Percentiles rank a stretch among this genome's conserved stretches.
These are phyloP conservation scores for Beta macrorhiza DNA, from an alignment of 179 eudicot genomes.

Conservation along the genomic window DNA sequence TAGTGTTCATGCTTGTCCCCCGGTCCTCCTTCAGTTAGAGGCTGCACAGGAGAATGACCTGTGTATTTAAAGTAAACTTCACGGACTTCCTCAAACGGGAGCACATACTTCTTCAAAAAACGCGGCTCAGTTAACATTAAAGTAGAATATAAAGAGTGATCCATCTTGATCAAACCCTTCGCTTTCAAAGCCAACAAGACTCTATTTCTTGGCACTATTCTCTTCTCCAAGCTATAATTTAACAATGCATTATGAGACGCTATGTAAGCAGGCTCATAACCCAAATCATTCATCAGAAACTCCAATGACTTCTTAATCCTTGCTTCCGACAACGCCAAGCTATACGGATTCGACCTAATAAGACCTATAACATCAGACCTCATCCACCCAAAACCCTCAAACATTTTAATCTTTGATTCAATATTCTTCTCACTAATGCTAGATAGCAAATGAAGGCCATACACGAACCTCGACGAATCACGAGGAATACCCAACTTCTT, in stretches of 20 bases:
- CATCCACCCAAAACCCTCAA: conserved; percentile 43
- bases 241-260: neutral
- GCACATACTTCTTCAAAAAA: conserved; percentile 20
- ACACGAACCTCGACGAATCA: conserved; percentile 18
- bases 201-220: conserved; percentile 31
- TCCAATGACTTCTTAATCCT: conserved; percentile 22
- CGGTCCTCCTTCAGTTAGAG: neutral
- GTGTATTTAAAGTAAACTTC: conserved; percentile 7
- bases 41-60: neutral
- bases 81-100: conserved; percentile 29
- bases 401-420: conserved; percentile 20
- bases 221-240: conserved; percentile 30
- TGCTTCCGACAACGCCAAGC: conserved; percentile 10
- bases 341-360: conserved; percentile 9
- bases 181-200: conserved; percentile 20
- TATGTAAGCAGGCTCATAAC: conserved; percentile 21
- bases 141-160: neutral
- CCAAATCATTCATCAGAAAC: conserved; percentile 34
- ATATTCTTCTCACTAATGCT: neutral
- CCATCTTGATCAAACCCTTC: conserved; percentile 7
- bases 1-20: too few species aligned
- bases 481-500: conserved; percentile 30
- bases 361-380: conserved; percentile 18
- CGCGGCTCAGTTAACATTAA: neutral
- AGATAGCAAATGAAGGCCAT: conserved; percentile 5